These are phyloP conservation scores for Penicillium olsonii DNA, from an alignment of 2,329 filamentous ascomycete genomes.

Conservation along the genomic window DNA sequence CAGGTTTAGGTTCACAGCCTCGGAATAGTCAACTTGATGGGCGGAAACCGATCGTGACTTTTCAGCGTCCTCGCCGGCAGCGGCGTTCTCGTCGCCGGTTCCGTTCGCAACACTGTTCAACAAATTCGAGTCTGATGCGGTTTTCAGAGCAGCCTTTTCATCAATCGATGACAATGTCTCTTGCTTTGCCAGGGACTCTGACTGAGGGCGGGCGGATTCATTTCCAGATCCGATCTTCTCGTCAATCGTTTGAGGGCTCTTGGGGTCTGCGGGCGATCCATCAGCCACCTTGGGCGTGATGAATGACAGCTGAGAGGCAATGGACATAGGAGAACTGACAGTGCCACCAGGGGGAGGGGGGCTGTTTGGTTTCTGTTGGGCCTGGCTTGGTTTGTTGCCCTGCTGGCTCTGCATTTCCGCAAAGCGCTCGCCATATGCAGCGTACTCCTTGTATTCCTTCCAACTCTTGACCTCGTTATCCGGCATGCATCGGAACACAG, in stretches of 20 bases:
- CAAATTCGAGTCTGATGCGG: constrained; percentile 28
- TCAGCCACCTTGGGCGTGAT: constrained; percentile 31
- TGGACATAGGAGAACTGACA: constrained; percentile 22
- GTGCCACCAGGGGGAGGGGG: constrained; percentile 38
- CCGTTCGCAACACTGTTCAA: constrained; percentile 26
- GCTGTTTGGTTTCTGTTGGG: constrained; percentile 44
- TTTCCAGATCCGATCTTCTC: constrained; percentile 39
- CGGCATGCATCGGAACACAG: constrained; percentile 95
- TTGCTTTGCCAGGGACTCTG: constrained; percentile 27
- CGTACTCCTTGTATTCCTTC: constrained; percentile 87
- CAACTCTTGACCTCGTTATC: constrained; percentile 92
- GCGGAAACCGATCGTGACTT: constrained; percentile 32
- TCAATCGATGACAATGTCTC: constrained; percentile 36
- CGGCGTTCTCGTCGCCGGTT: constrained; percentile 27
- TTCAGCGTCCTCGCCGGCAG: constrained; percentile 33
- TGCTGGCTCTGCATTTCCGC: constrained; percentile 63
- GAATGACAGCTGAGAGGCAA: constrained; percentile 27
- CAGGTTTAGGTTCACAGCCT: constrained; percentile 42
- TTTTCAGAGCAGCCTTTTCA: constrained; percentile 47
- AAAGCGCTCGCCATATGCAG: constrained; percentile 76
- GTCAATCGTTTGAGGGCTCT: constrained; percentile 31
- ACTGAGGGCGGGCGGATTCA: constrained; percentile 37
- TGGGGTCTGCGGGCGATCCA: constrained; percentile 31
- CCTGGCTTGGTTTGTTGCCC: constrained; percentile 50
- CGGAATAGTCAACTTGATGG: constrained; percentile 42